Conservation (phyloP, 352 stramenopile genomes). For the Phytophthora megakarya region DNA sequence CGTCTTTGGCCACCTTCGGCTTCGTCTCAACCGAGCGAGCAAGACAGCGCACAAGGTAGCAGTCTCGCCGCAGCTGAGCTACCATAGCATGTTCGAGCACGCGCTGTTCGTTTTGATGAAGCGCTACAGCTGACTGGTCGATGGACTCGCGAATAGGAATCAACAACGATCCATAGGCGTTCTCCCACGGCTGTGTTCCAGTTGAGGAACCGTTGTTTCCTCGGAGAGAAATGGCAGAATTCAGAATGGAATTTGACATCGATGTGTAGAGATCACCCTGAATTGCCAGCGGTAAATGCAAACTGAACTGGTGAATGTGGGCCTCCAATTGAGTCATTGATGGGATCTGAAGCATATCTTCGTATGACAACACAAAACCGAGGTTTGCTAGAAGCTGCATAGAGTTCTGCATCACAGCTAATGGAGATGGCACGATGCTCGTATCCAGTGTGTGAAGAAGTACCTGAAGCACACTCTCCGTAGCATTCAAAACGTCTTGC, state of each 20-base stretch:
- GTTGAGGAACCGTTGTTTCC: constrained; percentile 25
- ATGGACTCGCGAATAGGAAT: constrained; percentile 75
- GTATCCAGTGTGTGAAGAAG: constrained; percentile 66
- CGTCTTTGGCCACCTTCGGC: constrained; percentile 75
- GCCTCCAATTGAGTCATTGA: constrained; percentile 73
- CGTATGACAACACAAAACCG: constrained; percentile 68
- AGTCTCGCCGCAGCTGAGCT: constrained; percentile 70
- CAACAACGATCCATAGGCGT: constrained; percentile 62
- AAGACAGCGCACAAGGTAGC: constrained; percentile 69
- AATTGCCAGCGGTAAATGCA: constrained; percentile 70
- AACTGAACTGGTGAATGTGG: constrained; percentile 77
- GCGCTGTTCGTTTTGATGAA: constrained; percentile 78
- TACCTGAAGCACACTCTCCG: constrained; percentile 56
- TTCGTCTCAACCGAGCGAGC: constrained; percentile 74
- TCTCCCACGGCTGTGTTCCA: constrained; percentile 50
- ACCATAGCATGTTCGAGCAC: constrained; percentile 71
- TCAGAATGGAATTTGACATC: constrained; percentile 81
- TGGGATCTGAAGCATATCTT: constrained; percentile 66
- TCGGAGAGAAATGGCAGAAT: constrained; percentile 72
- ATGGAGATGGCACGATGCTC: constrained; percentile 64
- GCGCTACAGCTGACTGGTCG: constrained; percentile 61
- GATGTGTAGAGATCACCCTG: constrained; percentile 81
- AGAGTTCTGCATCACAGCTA: constrained; percentile 67
- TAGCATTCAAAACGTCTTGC: constrained; percentile 56
- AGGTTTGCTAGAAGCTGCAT: constrained; percentile 72